Evolutionary conservation across 257 asterid genomes (phyloP), one percentile per base, ranked within the genome.

Genomic region (Solanum paucissectum): DNA sequence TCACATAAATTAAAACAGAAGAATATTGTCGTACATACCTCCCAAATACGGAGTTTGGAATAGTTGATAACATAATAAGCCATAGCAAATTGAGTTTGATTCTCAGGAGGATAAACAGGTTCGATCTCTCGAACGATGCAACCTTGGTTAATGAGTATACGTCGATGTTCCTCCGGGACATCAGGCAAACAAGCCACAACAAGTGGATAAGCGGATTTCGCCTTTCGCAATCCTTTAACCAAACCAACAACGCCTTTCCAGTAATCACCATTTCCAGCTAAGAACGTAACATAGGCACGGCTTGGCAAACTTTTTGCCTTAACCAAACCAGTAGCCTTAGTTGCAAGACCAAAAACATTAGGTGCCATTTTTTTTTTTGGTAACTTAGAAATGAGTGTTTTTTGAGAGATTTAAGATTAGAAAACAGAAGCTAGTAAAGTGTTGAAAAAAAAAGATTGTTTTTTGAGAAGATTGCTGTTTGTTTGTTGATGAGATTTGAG

Each of bases 31-130:
- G 2, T 20, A 69, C 69, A 3, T 72, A 74, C 82, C 74, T 86
- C 84, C 88, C 88, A 86, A 9, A 86, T 86, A 12, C 84, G 84
- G 40, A 86, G 88, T 38, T 86, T 86, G 58, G 88, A 86, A 12
- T 86, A 86, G 84, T 73, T 86, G 73, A 86, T 86, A 71, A 86
- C 88, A 21, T 86, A 86, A 32, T 86, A 86, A 32, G 88, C 88
- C 84, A 86, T 86, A 33, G 88, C 88, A 34, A 72, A 86, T 33
- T 86, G 84, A 12, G 88, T 86, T 29, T 73, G 84, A 8, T 86
- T 86, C 6, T 86, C 60, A 4, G 88, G 88, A 58, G 88, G 88
- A 77, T 86, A 73, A 73, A 86, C 84, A 29, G 88, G 88, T 37
- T 73, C 74, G 25, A 86, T 73, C 49, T 86, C 88, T n/a, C 88